Evolutionary conservation across 495 filamentous ascomycete species (phyloP).

Genomic region (Astrothelium subdiscretum): DNA sequence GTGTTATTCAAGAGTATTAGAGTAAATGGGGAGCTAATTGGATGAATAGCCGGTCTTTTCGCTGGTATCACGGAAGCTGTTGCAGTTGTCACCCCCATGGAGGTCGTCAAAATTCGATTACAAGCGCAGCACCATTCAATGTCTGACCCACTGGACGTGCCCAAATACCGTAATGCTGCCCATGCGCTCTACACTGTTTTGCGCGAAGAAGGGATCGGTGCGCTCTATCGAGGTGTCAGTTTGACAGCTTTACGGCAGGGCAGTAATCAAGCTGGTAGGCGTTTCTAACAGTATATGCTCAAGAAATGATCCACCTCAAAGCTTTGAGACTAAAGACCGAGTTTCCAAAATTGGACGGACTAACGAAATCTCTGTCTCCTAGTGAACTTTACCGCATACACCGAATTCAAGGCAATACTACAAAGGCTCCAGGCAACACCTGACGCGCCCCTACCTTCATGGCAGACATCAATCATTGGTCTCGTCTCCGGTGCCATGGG

Average conservation of each 20-base stretch:
- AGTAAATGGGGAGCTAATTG: neutral
- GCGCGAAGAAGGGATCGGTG: conserved; percentile 75
- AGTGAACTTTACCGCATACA: conserved; percentile 96
- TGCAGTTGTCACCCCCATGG: conserved; percentile 93
- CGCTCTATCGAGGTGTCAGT: conserved; percentile 84
- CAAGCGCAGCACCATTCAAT: conserved; percentile 95
- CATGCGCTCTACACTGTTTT: conserved; percentile 91
- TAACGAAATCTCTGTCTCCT: conserved; percentile 16
- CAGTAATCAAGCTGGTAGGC: conserved; percentile 67
- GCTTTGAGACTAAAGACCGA: neutral
- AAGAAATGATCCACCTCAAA: neutral
- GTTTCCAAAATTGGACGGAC: neutral
- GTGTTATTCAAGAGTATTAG: too few species aligned
- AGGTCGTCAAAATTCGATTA: conserved; percentile 95
- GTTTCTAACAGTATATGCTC: neutral
- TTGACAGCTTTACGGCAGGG: conserved; percentile 90
- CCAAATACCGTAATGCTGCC: conserved; percentile 94
- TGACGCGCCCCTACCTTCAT: conserved; percentile 58
- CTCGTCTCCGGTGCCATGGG: conserved; percentile 90
- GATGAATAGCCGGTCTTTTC: conserved; percentile 58
- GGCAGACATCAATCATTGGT: conserved; percentile 84
- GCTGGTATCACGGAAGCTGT: conserved; percentile 96
- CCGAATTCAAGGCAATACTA: conserved; percentile 72
- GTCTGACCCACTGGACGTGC: conserved; percentile 80
- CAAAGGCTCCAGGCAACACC: conserved; percentile 48